These are phyloP conservation scores for Zygosaccharomyces sapae DNA, from an alignment of 1,139 yeast genomes.

Conservation along the genomic window DNA sequence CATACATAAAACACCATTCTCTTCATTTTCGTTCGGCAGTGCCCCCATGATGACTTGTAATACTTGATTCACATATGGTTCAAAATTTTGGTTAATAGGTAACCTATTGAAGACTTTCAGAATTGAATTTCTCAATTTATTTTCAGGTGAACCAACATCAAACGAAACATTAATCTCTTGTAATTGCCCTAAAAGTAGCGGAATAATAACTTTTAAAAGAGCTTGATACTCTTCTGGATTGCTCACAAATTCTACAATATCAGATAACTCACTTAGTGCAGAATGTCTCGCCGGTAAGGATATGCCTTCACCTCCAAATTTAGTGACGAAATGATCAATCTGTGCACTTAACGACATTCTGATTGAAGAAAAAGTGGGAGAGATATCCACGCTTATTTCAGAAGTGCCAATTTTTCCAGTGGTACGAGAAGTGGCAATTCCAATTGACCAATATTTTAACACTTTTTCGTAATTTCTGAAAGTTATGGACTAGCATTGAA, in stretches of 20 bases:
- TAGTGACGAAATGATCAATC: conserved; percentile 37
- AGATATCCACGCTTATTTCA: background rate
- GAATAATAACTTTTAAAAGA: conserved; percentile 58
- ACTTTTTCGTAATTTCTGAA: background rate
- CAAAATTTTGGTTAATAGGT: conserved; percentile 77
- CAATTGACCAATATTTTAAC: background rate
- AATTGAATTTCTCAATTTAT: conserved; percentile 67
- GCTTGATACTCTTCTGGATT: conserved; percentile 70
- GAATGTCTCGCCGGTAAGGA: conserved; percentile 26
- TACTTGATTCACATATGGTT: conserved; percentile 62
- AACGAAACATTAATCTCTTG: conserved; percentile 71
- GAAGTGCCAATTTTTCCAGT: background rate
- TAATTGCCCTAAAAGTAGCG: conserved; percentile 57
- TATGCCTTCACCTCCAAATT: conserved; percentile 29
- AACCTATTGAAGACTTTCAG: conserved; percentile 79
- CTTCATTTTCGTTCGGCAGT: conserved; percentile 81
- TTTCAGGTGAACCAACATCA: conserved; percentile 57
- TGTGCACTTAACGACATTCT: conserved; percentile 45
- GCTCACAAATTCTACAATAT: conserved; percentile 77
- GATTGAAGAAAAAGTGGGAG: background rate
- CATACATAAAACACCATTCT: conserved; percentile 89
- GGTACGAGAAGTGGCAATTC: background rate
- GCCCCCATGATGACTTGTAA: conserved; percentile 58
- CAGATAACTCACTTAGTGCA: conserved; percentile 70
- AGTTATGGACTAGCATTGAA: background rate